Percentiles rank a stretch among this genome's conserved stretches.
These are phyloP conservation scores for Dactylellina sp. DNA, from an alignment of 2,329 filamentous ascomycete genomes.

Conservation along the genomic window DNA sequence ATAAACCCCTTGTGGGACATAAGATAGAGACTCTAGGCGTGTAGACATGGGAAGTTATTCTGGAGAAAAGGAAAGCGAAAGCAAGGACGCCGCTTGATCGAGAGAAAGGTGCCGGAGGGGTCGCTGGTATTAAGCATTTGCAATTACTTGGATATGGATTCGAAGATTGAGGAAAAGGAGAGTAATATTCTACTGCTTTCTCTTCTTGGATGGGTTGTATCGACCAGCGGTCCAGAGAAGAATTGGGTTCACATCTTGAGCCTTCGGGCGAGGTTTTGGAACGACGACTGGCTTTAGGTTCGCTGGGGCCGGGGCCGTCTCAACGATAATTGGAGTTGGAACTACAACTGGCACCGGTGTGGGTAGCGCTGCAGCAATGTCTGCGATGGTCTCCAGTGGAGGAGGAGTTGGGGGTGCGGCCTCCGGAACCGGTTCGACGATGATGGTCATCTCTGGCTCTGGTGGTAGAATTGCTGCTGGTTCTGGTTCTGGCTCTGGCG, in stretches of 20 bases:
- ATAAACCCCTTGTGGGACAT: constrained; percentile 38
- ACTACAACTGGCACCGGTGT: constrained; percentile 24
- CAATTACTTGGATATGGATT: too few species aligned
- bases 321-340: too few species aligned
- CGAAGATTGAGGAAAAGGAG: not conserved
- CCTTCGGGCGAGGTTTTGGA: constrained; percentile 56
- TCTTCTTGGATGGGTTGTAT: constrained; percentile 58
- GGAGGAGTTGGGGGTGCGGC: constrained; percentile 47
- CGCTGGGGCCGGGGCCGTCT: constrained; percentile 55
- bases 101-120: too few species aligned
- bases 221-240: constrained; percentile 61
- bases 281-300: constrained; percentile 49
- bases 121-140: constrained; percentile 25
- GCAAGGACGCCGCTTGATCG: constrained; percentile 38
- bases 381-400: constrained; percentile 38
- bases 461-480: constrained; percentile 57
- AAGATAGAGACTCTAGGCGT: constrained; percentile 45
- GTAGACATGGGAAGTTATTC: constrained; percentile 26
- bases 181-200: not conserved
- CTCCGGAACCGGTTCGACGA: constrained; percentile 50
- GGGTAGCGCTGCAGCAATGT: constrained; percentile 36
- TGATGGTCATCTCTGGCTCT: constrained; percentile 54
- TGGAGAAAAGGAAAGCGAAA: constrained; percentile 13
- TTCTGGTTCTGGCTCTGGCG: constrained; percentile 52
- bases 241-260: constrained; percentile 56